Base-by-base conservation (phyloP, 2,329 filamentous ascomycete species). In the Lasiodiplodia hormozganensis region DNA sequence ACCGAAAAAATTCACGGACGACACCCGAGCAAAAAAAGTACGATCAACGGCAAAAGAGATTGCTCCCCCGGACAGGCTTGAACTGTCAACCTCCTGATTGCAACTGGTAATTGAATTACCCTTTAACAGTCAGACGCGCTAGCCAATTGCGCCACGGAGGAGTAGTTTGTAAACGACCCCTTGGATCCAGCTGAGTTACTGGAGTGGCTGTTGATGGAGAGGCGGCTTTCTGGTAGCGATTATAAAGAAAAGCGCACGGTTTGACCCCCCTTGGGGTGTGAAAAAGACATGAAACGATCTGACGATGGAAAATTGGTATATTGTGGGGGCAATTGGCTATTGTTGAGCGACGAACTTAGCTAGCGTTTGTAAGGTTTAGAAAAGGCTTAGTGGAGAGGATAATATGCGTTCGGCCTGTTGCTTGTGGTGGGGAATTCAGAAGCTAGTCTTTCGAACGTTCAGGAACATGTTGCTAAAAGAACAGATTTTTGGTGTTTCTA, bases 81-180 rank as follows among this genome's bases (percentile, higher is more conserved):
- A 65, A 65, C 62, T 65, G 62, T 65, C 51, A 65, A 65, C 62
- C 51, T 65, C 62, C 51, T 65, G 51, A 65, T 65, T 36, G 47
- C 51, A 18, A 10, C 25, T n/a, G 38, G 28, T 28, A 18, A 34
- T 2, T 12, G 6, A 6, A 23, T 18, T 11, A 11, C 2, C 18
- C 36, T 12, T 10, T 86, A 86, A 86, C 85, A 86, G 85, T 86
- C 85, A 83, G 81, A 86, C 85, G 85, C 85, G 84, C 85, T 86
- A 86, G 83, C 85, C 85, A 86, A 79, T 80, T 80, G 77, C 78
- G 78, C 77, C 77, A 79, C 74, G 75, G 77, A 77, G 76, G 77
- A 79, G 40, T 3, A 38, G 2, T 25, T 7, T 49, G 2, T 47
- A 21, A 2, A n/a, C 8, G 18, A 10, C 43, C 3, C 43, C n/a